phyloP scores from a whole-genome alignment of 1,284 basidiomycete genomes.

The Ceratorhiza oryzae-sativae region DNA sequence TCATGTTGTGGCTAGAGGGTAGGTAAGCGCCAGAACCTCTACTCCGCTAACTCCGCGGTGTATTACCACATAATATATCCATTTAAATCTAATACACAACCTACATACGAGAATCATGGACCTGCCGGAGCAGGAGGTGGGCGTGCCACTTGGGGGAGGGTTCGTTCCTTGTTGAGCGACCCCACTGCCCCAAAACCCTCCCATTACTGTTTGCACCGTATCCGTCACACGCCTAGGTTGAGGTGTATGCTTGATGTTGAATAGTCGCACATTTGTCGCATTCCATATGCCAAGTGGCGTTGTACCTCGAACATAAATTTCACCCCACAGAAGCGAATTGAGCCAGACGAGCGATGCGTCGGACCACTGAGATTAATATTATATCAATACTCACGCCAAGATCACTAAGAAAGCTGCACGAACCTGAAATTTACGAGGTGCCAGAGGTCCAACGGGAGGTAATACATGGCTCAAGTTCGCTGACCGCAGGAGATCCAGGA shows the following conservation, averaged over 20 bases:
- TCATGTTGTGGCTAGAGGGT: slow-evolving; percentile 24
- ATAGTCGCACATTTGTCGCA: slow-evolving; percentile 82
- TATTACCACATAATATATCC: not conserved
- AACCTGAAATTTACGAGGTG: slow-evolving; percentile 77
- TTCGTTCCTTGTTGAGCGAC: not conserved
- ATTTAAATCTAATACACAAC: not conserved
- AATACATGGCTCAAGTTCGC: slow-evolving; percentile 72
- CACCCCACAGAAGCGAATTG: slow-evolving; percentile 90
- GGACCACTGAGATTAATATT: slow-evolving; percentile 69
- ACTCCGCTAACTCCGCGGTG: not conserved
- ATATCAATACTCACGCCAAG: not conserved
- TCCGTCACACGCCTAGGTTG: slow-evolving; percentile 69
- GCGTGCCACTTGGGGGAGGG: slow-evolving; percentile 8
- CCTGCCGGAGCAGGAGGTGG: slow-evolving; percentile 21
- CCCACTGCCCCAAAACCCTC: slow-evolving; percentile 53
- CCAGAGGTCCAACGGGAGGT: slow-evolving; percentile 69
- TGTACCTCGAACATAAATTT: slow-evolving; percentile 89
- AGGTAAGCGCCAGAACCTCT: slow-evolving; percentile 5
- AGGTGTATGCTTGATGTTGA: slow-evolving; percentile 84
- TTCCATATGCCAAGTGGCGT: slow-evolving; percentile 86
- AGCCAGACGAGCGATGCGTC: slow-evolving; percentile 89
- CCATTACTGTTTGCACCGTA: slow-evolving; percentile 76
- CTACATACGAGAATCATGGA: not conserved
- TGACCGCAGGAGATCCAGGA: slow-evolving; percentile 72
- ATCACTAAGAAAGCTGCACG: slow-evolving; percentile 48